Conservation (phyloP, 768 basidiomycete genomes). For the Piloderma croceum region DNA sequence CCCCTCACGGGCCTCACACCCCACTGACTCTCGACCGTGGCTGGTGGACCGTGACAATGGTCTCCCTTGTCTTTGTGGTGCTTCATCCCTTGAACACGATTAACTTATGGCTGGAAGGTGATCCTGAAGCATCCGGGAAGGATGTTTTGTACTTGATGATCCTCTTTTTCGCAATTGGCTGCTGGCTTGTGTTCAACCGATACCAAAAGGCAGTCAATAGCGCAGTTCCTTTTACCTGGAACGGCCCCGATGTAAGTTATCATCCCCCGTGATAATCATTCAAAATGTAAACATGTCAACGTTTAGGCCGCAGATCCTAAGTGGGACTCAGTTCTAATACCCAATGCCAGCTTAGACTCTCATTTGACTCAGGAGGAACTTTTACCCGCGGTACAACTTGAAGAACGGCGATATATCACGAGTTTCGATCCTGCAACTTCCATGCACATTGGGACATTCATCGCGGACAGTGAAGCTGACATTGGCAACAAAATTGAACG, state of each 20-base stretch:
- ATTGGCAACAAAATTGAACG: slow-evolving; percentile 66
- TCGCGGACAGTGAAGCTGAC: slow-evolving; percentile 68
- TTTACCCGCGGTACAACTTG: slow-evolving; percentile 40
- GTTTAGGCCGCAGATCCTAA: slow-evolving; percentile 51
- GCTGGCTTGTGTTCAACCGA: slow-evolving; percentile 72
- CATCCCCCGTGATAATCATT: slow-evolving; percentile 2
- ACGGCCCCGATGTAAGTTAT: slow-evolving; percentile 49
- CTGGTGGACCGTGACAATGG: too few species aligned
- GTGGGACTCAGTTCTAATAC: slow-evolving; percentile 51
- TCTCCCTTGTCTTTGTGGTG: slow-evolving; percentile 32
- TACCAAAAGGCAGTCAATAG: slow-evolving; percentile 71
- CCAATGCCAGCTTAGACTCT: slow-evolving; percentile 55
- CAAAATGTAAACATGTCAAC: slow-evolving; percentile 7
- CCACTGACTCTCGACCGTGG: too few species aligned
- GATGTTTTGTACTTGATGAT: slow-evolving; percentile 65
- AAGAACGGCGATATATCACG: slow-evolving; percentile 69
- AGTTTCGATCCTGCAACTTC: slow-evolving; percentile 89
- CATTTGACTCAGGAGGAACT: slow-evolving; percentile 55
- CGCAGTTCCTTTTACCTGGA: slow-evolving; percentile 60
- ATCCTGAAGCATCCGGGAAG: slow-evolving; percentile 42
- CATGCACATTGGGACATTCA: slow-evolving; percentile 69
- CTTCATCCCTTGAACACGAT: slow-evolving; percentile 50
- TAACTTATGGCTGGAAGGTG: slow-evolving; percentile 42
- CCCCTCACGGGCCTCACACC: too few species aligned
- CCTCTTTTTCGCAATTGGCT: slow-evolving; percentile 69